Base-by-base conservation (phyloP, 1,284 basidiomycete genomes). In the Ceratobasidium sp. region DNA sequence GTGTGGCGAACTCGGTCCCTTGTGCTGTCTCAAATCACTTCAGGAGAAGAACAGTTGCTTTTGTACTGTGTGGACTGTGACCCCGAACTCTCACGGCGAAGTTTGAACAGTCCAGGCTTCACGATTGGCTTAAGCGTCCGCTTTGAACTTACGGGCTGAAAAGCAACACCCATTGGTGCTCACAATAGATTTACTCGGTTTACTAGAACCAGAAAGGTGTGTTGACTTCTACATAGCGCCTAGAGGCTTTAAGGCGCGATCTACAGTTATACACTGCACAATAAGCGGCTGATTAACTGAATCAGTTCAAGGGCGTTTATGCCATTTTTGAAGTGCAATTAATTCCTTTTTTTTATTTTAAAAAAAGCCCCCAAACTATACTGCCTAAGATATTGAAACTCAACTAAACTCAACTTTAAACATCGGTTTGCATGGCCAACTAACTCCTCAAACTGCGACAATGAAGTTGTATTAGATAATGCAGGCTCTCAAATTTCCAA, bases 1-100 rank as follows among this genome's bases (percentile, higher is more conserved):
- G 68, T 54, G 20, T 40, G 50, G 20, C 50, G 10, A 54, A 23
- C 38, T 20, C 20, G 15, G 54, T 15, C 54, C 42, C 6, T 42
- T 46, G 52, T 26, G 57, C 46, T 57, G 68, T 70, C 54, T 56
- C 28, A 17, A 40, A 23, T 23, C 68, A 15, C 20, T 3, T 23
- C 23, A 33, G 28, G 48, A 54, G 28, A n/a, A 17, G 13, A 68
- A 54, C 38, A 15, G 23, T 26, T 54, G 73, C 59, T 75, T 75
- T 75, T 54, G 28, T 33, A 44, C 61, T 44, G 33, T n/a, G 28
- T 28, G 44, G 10, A 28, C 68, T n/a, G 17, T 13, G 20, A 61
- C 46, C 38, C 57, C 57, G 26, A 61, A 26, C 70, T 50, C 57
- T 52, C 70, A 52, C 9, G 54, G 28, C 57, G 50, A 20, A n/a